Conservation (phyloP, 768 basidiomycete species). For the Mycena galopus region DNA sequence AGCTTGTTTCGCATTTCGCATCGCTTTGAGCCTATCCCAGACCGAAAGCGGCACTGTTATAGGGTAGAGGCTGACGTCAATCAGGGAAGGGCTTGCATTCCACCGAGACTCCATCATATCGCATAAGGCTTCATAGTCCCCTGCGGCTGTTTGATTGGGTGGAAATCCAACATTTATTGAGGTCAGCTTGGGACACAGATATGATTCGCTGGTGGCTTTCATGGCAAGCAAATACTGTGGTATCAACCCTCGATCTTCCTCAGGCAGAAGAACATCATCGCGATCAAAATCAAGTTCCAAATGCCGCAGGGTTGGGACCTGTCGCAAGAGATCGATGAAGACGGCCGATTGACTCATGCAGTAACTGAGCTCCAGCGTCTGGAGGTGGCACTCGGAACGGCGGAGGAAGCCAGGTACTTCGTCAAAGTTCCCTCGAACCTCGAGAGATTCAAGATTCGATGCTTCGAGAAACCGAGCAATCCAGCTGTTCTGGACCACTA, state of each 20-base stretch:
- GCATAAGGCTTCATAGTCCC: background rate
- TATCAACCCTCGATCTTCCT: background rate
- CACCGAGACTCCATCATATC: conserved; percentile 18
- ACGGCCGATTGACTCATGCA: background rate
- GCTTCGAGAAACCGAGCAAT: background rate
- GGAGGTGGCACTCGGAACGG: background rate
- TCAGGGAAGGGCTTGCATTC: conserved; percentile 10
- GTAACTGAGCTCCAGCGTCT: background rate
- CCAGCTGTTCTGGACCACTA: background rate
- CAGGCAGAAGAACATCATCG: background rate
- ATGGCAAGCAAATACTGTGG: background rate
- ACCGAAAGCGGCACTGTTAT: conserved; percentile 1
- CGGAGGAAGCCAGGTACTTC: background rate
- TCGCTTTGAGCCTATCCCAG: conserved; percentile 2
- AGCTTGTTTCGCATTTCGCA: background rate
- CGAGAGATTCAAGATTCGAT: background rate
- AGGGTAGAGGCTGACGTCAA: background rate
- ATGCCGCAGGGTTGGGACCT: background rate
- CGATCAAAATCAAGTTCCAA: background rate
- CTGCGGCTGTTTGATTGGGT: background rate
- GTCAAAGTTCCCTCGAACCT: background rate
- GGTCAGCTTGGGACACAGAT: background rate
- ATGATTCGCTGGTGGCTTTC: background rate
- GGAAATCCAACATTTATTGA: background rate
- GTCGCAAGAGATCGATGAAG: background rate